These are phyloP conservation scores for Phytopythium delawarense DNA, from an alignment of 352 stramenopile species.

Conservation along the genomic window DNA sequence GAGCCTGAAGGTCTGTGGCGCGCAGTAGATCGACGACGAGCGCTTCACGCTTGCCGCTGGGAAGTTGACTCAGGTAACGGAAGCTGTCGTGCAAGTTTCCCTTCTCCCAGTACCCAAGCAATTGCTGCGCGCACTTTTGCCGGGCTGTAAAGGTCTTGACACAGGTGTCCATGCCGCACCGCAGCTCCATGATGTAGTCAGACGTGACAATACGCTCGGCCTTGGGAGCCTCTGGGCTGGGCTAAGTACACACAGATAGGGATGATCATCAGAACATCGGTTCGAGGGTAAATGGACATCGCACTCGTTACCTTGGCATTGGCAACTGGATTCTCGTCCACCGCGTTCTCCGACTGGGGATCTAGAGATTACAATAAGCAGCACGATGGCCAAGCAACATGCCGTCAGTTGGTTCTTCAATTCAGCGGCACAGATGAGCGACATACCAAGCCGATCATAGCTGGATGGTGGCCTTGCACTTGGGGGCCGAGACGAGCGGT, in stretches of 20 bases:
- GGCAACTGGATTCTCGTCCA: neutral
- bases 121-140: slow-evolving; percentile 67
- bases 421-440: neutral
- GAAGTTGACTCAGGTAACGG: slow-evolving; percentile 59
- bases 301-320: neutral
- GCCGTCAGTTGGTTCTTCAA: neutral
- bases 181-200: slow-evolving; percentile 80
- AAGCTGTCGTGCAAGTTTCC: slow-evolving; percentile 65
- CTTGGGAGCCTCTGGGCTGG: slow-evolving; percentile 4
- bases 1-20: slow-evolving; percentile 49
- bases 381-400: neutral
- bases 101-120: slow-evolving; percentile 68
- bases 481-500: slow-evolving; percentile 2
- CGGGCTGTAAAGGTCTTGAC: slow-evolving; percentile 65
- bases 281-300: neutral
- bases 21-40: slow-evolving; percentile 69
- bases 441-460: neutral
- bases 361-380: neutral
- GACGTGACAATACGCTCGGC: slow-evolving; percentile 36
- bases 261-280: neutral
- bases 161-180: slow-evolving; percentile 81
- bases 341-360: neutral
- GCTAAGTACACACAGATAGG: neutral
- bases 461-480: slow-evolving; percentile 1
- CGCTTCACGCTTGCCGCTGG: slow-evolving; percentile 64